These are phyloP conservation scores for Hypoxylon lienhwacheense DNA, from an alignment of 495 filamentous ascomycete species.

Conservation along the genomic window DNA sequence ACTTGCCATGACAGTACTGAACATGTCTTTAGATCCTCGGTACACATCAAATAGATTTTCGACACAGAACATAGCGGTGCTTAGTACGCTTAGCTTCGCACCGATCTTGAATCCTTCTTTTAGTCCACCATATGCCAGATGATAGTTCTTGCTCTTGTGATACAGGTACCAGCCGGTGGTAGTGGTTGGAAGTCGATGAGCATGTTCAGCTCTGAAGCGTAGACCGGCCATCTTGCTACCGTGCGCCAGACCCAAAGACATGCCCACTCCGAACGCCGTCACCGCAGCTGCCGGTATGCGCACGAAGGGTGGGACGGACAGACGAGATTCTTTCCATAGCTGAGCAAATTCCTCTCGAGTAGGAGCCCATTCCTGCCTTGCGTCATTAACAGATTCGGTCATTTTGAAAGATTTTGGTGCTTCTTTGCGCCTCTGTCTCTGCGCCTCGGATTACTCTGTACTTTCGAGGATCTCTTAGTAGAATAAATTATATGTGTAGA, in stretches of 20 bases:
- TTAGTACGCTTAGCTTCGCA: constrained; percentile 65
- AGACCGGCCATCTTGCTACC: constrained; percentile 72
- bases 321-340: constrained; percentile 54
- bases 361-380: constrained; percentile 17
- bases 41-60: constrained; percentile 84
- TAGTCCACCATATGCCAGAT: constrained; percentile 69
- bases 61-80: constrained; percentile 67
- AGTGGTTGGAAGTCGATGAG: constrained; percentile 82
- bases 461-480: too few species aligned
- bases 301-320: constrained; percentile 57
- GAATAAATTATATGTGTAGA: too few species aligned
- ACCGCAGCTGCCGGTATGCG: constrained; percentile 65
- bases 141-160: constrained; percentile 96
- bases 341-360: constrained; percentile 36
- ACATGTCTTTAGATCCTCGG: constrained; percentile 67
- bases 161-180: constrained; percentile 93
- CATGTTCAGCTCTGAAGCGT: constrained; percentile 90
- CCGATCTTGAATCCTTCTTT: constrained; percentile 79
- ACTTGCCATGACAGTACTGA: constrained; percentile 77
- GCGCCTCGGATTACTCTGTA: too few species aligned
- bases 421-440: too few species aligned
- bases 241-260: constrained; percentile 68
- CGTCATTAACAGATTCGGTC: constrained; percentile 4
- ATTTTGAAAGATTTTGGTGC: too few species aligned
- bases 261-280: constrained; percentile 64